phyloP scores from a whole-genome alignment of 768 basidiomycete genomes.

The Lactifluus echinatus region DNA sequence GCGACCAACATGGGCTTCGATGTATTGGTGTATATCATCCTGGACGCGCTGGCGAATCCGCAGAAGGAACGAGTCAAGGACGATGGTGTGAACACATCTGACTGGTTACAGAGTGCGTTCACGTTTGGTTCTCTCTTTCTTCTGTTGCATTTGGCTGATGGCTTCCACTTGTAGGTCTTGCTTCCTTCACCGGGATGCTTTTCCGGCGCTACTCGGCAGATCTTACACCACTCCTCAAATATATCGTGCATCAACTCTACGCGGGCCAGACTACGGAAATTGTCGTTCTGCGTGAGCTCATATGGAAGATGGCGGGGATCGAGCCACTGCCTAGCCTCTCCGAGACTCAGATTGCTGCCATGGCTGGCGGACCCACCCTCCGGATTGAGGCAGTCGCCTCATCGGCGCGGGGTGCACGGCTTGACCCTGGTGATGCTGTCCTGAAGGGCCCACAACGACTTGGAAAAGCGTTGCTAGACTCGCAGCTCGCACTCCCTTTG shows the following conservation, averaged over 20 bases:
- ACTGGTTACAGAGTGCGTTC: conserved; percentile 85
- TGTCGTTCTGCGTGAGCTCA: conserved; percentile 84
- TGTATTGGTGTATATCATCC: conserved; percentile 77
- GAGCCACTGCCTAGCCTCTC: conserved; percentile 85
- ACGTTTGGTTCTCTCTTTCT: conserved; percentile 4
- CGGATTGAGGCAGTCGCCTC: conserved; percentile 87
- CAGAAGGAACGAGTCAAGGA: conserved; percentile 76
- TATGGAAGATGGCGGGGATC: conserved; percentile 93
- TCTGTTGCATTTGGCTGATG: conserved; percentile 12
- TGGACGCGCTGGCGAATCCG: conserved; percentile 83
- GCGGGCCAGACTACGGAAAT: conserved; percentile 80
- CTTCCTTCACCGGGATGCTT: conserved; percentile 88
- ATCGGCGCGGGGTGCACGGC: conserved; percentile 59
- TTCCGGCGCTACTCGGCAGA: conserved; percentile 83
- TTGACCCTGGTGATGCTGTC: conserved; percentile 55
- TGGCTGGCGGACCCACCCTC: conserved; percentile 84
- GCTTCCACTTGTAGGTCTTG: conserved; percentile 50
- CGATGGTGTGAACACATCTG: conserved; percentile 83
- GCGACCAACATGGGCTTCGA: conserved; percentile 93
- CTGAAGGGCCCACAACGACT: conserved; percentile 61
- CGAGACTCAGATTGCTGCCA: conserved; percentile 79
- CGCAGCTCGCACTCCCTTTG: conserved; percentile 74
- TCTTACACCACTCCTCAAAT: conserved; percentile 75
- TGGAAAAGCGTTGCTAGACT: conserved; percentile 57
- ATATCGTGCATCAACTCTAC: conserved; percentile 85